Conservation (phyloP, 768 basidiomycete species). For the Lactifluus echinatus region DNA sequence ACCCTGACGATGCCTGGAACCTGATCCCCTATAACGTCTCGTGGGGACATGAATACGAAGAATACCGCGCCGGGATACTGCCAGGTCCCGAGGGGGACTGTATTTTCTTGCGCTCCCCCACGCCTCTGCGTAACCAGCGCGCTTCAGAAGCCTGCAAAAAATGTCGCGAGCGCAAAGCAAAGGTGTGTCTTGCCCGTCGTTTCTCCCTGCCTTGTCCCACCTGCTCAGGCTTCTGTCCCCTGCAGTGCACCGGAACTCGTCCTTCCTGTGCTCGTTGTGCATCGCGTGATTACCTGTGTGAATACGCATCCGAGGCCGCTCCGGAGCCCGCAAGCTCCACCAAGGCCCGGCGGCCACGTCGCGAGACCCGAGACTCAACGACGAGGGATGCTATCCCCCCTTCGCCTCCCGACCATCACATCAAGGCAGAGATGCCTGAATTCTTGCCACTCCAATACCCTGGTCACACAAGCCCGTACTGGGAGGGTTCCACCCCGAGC, state of each 20-base stretch:
- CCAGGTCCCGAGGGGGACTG: conserved; percentile 33
- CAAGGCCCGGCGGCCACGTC: conserved; percentile 11
- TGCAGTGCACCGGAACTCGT: conserved; percentile 31
- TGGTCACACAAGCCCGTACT: conserved; percentile 10
- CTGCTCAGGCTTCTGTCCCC: background rate
- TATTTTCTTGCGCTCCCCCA: conserved; percentile 33
- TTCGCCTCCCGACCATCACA: background rate
- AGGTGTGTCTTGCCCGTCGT: conserved; percentile 23
- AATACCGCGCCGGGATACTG: conserved; percentile 28
- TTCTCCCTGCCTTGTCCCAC: background rate
- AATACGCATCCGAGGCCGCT: conserved; percentile 26
- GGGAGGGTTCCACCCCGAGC: conserved; percentile 19
- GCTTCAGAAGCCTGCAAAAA: conserved; percentile 32
- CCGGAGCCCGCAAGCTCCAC: conserved; percentile 7
- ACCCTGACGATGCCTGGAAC: conserved; percentile 29
- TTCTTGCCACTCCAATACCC: conserved; percentile 12
- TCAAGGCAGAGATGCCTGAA: conserved; percentile 11
- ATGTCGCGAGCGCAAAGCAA: conserved; percentile 34
- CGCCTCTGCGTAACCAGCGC: conserved; percentile 31
- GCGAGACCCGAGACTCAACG: background rate
- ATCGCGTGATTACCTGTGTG: conserved; percentile 29
- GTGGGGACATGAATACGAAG: conserved; percentile 30
- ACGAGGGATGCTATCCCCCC: background rate
- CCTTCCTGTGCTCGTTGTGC: conserved; percentile 31
- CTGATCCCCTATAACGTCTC: conserved; percentile 34